Percentiles rank a stretch among this genome's conserved stretches.
These are phyloP conservation scores for Fraxinus xanthoxyloides DNA, from an alignment of 305 asterid genomes.

Conservation along the genomic window DNA sequence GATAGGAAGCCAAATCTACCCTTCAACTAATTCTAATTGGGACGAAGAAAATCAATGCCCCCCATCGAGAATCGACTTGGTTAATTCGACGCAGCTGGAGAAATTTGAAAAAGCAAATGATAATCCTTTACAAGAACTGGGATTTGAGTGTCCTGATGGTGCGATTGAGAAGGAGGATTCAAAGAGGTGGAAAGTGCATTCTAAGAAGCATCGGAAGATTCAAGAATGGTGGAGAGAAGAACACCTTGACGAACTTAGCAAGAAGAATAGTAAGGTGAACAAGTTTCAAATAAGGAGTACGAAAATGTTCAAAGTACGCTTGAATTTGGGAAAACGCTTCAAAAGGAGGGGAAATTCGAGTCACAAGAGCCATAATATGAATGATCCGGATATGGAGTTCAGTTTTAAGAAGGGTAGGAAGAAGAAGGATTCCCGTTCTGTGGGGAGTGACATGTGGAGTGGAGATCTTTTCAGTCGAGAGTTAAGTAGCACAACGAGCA, in stretches of 20 bases:
- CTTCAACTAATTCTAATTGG: slow-evolving; percentile 51
- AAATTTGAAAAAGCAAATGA: slow-evolving; percentile 41
- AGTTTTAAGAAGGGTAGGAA: slow-evolving; percentile 69
- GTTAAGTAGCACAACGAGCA: slow-evolving; percentile 90
- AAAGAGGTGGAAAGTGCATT: slow-evolving; percentile 31
- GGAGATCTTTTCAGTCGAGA: slow-evolving; percentile 84
- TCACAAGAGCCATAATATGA: slow-evolving; percentile 21
- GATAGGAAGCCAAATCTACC: slow-evolving; percentile 86
- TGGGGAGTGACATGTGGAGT: slow-evolving; percentile 57
- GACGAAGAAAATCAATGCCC: slow-evolving; percentile 57
- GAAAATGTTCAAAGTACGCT: slow-evolving; percentile 45
- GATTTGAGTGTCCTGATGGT: slow-evolving; percentile 24
- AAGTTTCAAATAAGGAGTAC: slow-evolving; percentile 29
- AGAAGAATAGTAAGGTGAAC: slow-evolving; percentile 33
- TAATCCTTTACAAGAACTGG: slow-evolving; percentile 32
- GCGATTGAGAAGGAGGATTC: slow-evolving; percentile 36
- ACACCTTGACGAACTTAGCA: slow-evolving; percentile 50
- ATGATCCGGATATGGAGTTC: slow-evolving; percentile 48
- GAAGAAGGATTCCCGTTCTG: slow-evolving; percentile 48
- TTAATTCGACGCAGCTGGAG: slow-evolving; percentile 24
- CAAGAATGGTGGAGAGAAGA: slow-evolving; percentile 99
- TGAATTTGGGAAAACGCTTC: slow-evolving; percentile 62
- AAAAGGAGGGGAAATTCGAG: slow-evolving; percentile 29
- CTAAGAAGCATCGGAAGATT: slow-evolving; percentile 70
- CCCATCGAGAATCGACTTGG: slow-evolving; percentile 25